phyloP scores from a whole-genome alignment of 2,329 filamentous ascomycete genomes.

The Tolypocladium paradoxum region DNA sequence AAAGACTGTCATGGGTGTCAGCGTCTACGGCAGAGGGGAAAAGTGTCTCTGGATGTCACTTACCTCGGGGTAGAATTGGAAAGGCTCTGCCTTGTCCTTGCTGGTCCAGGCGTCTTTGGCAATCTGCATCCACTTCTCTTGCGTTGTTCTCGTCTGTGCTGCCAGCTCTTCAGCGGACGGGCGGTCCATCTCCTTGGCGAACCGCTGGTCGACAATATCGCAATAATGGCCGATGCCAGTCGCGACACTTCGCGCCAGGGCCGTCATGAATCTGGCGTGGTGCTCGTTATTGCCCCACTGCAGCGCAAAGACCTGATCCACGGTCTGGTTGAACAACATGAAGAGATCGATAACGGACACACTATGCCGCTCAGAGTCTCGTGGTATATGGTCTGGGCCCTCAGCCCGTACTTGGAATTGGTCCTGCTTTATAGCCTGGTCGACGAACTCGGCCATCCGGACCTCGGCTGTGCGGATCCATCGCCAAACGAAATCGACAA shows the following conservation, averaged over 20 bases:
- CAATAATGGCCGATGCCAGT: constrained; percentile 80
- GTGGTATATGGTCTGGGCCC: constrained; percentile 49
- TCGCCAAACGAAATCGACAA: constrained; percentile 90
- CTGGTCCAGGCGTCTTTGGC: constrained; percentile 88
- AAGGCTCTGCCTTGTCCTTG: constrained; percentile 89
- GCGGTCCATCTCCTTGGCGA: constrained; percentile 86
- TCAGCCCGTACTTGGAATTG: constrained; percentile 66
- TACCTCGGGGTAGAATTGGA: constrained; percentile 91
- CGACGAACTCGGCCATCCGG: constrained; percentile 74
- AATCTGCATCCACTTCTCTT: constrained; percentile 87
- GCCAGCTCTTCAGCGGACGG: constrained; percentile 80
- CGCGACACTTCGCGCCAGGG: constrained; percentile 74
- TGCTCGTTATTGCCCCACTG: constrained; percentile 92
- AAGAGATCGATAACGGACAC: constrained; percentile 90
- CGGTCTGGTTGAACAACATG: constrained; percentile 82
- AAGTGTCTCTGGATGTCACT: constrained; percentile 14
- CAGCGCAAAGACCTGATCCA: constrained; percentile 75
- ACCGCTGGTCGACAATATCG: constrained; percentile 76
- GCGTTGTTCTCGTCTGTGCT: constrained; percentile 64
- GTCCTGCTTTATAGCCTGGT: constrained; percentile 85
- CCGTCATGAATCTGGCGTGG: constrained; percentile 95
- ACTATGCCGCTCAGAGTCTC: constrained; percentile 81
- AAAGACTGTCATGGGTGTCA: constrained; percentile 55
- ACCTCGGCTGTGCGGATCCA: constrained; percentile 79
- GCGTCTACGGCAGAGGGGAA: constrained; percentile 6